Base-by-base conservation (phyloP, 306 rosid species). In the Glycine soja region DNA sequence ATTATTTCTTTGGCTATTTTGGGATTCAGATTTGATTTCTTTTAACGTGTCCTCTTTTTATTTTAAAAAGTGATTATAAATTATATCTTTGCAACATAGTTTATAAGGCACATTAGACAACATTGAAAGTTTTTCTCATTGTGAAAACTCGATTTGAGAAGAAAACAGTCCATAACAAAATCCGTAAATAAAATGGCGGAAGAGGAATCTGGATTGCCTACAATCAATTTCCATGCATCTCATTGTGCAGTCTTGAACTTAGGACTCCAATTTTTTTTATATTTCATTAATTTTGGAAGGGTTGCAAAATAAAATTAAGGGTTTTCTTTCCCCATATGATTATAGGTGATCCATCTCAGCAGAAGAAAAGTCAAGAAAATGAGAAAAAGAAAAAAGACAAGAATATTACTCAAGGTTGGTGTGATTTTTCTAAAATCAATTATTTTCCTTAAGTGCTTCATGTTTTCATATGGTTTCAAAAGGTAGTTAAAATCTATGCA, bases 401-500 rank as follows among this genome's bases (percentile, higher is more conserved):
- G 78, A 72, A 52, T 1, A 73, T 83, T 86, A 48, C 34, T 48
- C 40, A n/a, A 80, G 80, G 89, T 83, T 14, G 77, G 59, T 80
- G 10, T 6, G 24, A 40, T 38, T 58, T 11, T 3, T 8, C 70
- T 53, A 24, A 12, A n/a, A 59, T 8, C 8, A 6, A 51, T 1
- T 53, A 0, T 0, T 1, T 36, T 11, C 30, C 75, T 38, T 12
- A 24, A 18, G 7, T n/a, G n/a, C 43, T 45, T 47, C 6, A 18
- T 1, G 3, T 73, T 16, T 48, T 5, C 43, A 24, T 12, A 47
- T 10, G 38, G 0, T 36, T 36, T 36, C 40, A 36, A 48, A 32
- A 3, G 30, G 36, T 32, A 11, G 47, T 76, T 16, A 2, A 8
- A 63, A 30, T 16, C 0, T 13, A n/a, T 45, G 10, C 10, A 9